Evolutionary conservation across 257 asterid genomes (phyloP).

Genomic region (Solanum tarapatanum): DNA sequence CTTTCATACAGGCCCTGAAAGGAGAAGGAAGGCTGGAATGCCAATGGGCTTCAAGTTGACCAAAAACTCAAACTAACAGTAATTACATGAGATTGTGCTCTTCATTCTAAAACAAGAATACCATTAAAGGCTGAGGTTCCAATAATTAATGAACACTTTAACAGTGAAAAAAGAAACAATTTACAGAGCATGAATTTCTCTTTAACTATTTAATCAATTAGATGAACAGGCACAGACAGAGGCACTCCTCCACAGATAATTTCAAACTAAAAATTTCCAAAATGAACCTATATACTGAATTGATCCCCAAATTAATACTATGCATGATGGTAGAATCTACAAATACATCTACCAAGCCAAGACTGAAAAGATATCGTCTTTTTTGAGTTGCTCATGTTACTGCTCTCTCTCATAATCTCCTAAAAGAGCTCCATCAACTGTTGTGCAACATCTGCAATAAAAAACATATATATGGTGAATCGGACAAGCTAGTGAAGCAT

Average conservation of each 20-base stretch:
- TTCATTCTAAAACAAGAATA: neutral
- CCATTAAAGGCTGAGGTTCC: neutral
- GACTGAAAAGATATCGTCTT: neutral
- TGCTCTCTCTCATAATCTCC: neutral
- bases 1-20: neutral
- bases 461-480: neutral
- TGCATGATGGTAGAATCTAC: neutral
- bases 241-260: neutral
- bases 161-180: neutral
- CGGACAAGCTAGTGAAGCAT: neutral
- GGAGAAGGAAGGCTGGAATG: neutral
- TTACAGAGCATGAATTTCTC: neutral
- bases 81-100: neutral
- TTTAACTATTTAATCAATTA: neutral
- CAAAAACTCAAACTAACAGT: neutral
- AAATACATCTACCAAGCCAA: neutral
- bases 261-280: neutral
- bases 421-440: slow-evolving; percentile 80
- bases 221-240: neutral
- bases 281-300: neutral
- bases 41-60: neutral
- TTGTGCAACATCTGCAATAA: slow-evolving; percentile 50
- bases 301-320: neutral
- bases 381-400: neutral
- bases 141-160: neutral